phyloP scores from a whole-genome alignment of 2,329 filamentous ascomycete genomes.

The Botrytis byssoidea region DNA sequence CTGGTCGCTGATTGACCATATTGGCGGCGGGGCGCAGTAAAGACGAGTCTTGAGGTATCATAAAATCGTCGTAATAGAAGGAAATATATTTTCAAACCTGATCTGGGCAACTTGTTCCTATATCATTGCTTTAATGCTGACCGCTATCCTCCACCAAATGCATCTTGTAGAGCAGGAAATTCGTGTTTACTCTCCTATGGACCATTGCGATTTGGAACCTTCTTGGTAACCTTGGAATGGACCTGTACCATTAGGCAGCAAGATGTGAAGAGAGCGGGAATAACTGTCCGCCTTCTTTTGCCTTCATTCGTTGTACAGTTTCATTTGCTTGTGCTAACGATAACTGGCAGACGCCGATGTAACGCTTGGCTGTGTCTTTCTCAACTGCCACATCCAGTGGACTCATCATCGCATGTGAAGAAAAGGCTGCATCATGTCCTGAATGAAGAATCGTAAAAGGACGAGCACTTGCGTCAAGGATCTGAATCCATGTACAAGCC shows the following conservation, averaged over 20 bases:
- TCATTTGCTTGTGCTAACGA: background rate
- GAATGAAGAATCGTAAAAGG: background rate
- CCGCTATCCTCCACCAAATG: background rate
- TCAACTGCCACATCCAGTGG: background rate
- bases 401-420: conserved; percentile 5
- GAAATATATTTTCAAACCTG: conserved; percentile 9
- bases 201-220: background rate
- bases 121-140: conserved; percentile 16
- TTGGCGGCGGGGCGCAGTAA: background rate
- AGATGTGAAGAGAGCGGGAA: background rate
- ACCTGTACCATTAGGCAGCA: conserved; percentile 15
- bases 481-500: conserved; percentile 2
- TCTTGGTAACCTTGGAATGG: background rate
- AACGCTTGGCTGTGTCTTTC: conserved; percentile 6
- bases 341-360: conserved; percentile 1
- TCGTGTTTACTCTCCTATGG: background rate
- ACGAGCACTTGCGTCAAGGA: background rate
- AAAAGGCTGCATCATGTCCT: background rate
- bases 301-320: background rate
- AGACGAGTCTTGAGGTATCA: background rate
- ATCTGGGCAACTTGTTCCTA: conserved; percentile 21
- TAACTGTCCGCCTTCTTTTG: conserved; percentile 8
- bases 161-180: background rate
- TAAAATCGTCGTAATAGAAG: background rate
- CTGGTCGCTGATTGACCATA: background rate